phyloP scores from a whole-genome alignment of 2,329 filamentous ascomycete species.

The Nemania sp. region DNA sequence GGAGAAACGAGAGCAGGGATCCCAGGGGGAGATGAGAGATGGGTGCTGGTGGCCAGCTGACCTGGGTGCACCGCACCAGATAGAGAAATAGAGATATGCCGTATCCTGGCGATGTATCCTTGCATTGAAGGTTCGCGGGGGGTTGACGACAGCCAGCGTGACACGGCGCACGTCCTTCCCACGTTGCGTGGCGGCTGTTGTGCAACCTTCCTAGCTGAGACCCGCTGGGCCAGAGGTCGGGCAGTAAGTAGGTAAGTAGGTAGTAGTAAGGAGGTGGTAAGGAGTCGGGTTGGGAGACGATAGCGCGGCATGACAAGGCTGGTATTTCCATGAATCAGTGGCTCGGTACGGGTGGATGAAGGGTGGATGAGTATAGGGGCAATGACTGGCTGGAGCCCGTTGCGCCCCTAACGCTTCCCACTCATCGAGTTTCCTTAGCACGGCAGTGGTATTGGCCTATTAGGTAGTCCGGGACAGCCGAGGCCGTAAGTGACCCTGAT shows the following conservation, averaged over 20 bases:
- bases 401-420: slow-evolving; percentile 22
- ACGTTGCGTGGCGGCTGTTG: slow-evolving; percentile 32
- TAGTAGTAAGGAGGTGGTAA: too few species aligned
- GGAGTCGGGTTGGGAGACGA: slow-evolving; percentile 21
- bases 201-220: slow-evolving; percentile 31
- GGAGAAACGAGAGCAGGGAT: slow-evolving; percentile 28
- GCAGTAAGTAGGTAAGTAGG: too few species aligned
- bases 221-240: slow-evolving; percentile 27
- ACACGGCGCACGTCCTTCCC: slow-evolving; percentile 37
- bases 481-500: slow-evolving; percentile 43
- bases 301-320: slow-evolving; percentile 35
- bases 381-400: slow-evolving; percentile 26
- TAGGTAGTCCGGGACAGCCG: slow-evolving; percentile 47
- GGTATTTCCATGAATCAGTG: slow-evolving; percentile 6
- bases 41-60: slow-evolving; percentile 35
- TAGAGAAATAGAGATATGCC: too few species aligned
- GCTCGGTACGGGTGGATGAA: slow-evolving; percentile 17
- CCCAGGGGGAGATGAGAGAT: slow-evolving; percentile 7
- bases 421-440: slow-evolving; percentile 28
- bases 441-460: slow-evolving; percentile 42
- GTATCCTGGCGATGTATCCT: slow-evolving; percentile 24
- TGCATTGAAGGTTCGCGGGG: slow-evolving; percentile 32
- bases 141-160: slow-evolving; percentile 33
- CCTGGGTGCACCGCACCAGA: slow-evolving; percentile 31
- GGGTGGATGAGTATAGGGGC: slow-evolving; percentile 12